These are phyloP conservation scores for Achaetomium macrosporum DNA, from an alignment of 2,329 filamentous ascomycete species.

Conservation along the genomic window DNA sequence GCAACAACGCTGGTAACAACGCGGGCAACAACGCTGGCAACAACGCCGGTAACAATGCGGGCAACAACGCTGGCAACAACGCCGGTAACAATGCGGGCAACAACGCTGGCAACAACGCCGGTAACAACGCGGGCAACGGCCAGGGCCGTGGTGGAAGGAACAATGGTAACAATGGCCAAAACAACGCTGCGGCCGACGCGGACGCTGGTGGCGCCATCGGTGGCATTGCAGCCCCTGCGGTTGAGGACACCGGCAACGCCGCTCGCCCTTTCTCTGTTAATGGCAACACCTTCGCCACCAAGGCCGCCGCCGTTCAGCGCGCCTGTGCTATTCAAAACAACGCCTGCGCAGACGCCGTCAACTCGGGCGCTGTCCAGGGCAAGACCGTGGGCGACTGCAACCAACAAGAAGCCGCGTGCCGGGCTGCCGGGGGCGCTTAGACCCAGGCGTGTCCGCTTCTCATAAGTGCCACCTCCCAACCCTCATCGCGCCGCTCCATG, in stretches of 20 bases:
- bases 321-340: conserved; percentile 61
- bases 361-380: conserved; percentile 39
- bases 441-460: background rate
- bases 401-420: conserved; percentile 45
- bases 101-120: conserved; percentile 9
- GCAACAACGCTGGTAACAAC: conserved; percentile 11
- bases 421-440: conserved; percentile 25
- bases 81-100: conserved; percentile 2
- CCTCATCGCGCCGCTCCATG: conserved; percentile 6
- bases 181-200: background rate
- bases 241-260: conserved; percentile 42
- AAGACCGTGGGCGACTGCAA: conserved; percentile 47
- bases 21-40: conserved; percentile 8
- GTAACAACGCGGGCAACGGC: no score
- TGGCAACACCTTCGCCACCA: conserved; percentile 52
- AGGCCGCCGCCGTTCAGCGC: conserved; percentile 50
- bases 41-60: conserved; percentile 4
- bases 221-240: conserved; percentile 46
- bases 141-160: conserved; percentile 4
- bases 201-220: conserved; percentile 41
- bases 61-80: conserved; percentile 4
- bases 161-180: conserved; percentile 4
- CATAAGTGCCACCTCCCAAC: conserved; percentile 4
- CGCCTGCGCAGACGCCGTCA: conserved; percentile 51
- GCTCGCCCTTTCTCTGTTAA: conserved; percentile 51